Evolutionary conservation across 352 stramenopile genomes (phyloP), one percentile per base, ranked within the genome.

Genomic region (Globisporangium rhizosaccharum): DNA sequence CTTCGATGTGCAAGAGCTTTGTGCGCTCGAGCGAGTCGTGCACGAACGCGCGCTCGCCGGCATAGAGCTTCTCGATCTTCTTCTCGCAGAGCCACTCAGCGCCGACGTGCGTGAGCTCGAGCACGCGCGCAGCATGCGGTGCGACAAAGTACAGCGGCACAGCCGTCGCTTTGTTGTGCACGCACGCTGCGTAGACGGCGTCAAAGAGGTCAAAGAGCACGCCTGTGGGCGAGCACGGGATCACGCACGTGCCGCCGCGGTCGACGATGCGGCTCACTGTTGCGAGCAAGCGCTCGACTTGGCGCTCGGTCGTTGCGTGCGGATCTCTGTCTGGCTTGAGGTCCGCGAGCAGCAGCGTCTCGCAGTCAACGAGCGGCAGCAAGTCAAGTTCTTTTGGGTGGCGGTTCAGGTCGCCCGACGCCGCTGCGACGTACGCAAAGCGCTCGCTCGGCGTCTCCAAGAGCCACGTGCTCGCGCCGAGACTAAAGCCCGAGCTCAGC

Each of bases 61-160:
- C 73, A 45, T 87, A 93, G 17, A 93, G 54, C 49, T 87, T 88
- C 25, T 90, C 80, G 17, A 86, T 74, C 51, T 92, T 92, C 61
- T 92, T 92, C 57, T 95, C 76, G 56, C 82, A 92, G 3, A 95
- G 65, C 75, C 85, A 95, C 64, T 95, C 83, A 5, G 85, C 72
- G 3, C 80, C 85, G 5, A 63, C 33, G 10, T 4, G 62, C 36
- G 80, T 83, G 20, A 84, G 51, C 36, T 86, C 68, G 51, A 92
- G 66, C 1, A 85, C 62, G 7, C 71, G 66, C 17, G 67, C 64
- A 6, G 79, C 79, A 46, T 75, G 56, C 18, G 84, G 65, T 17
- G 82, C 88, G 17, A 93, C 68, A 45, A 93, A 75, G 44, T 88
- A 78, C 51, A 93, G 84, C 37, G 44, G 44, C 44, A 49, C 20